A percentile compares a stretch with the other conserved stretches of the same genome.
Conservation (phyloP, 2,329 filamentous ascomycete genomes). For the Aureobasidium pullulans region DNA sequence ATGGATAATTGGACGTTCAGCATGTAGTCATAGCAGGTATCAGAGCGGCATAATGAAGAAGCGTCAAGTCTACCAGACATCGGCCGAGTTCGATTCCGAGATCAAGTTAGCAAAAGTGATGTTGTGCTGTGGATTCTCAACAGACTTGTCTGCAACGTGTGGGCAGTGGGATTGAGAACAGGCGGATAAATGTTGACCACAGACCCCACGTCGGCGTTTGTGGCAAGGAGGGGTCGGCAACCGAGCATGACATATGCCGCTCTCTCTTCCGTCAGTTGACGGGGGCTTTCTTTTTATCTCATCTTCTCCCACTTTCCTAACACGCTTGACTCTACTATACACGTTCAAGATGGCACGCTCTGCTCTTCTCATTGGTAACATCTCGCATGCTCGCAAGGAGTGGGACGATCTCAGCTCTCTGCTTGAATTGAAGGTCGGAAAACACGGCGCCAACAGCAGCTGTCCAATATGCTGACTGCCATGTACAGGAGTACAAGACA, state of each 20-base stretch:
- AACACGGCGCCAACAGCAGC: background rate
- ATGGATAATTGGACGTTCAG: conserved; percentile 28
- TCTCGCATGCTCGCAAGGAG: conserved; percentile 39
- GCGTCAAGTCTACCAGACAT: too few relatives aligned
- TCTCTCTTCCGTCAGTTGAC: background rate
- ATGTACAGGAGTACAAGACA: conserved; percentile 42
- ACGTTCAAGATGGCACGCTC: conserved; percentile 14
- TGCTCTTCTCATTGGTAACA: conserved; percentile 39
- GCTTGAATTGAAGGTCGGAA: conserved; percentile 25
- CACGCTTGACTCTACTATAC: background rate
- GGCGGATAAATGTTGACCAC: background rate
- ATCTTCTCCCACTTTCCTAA: background rate
- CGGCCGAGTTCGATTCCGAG: too few relatives aligned
- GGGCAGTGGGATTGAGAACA: too few relatives aligned
- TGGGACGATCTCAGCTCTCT: conserved; percentile 35
- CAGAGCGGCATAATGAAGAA: too few relatives aligned
- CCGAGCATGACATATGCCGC: background rate
- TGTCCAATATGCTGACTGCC: background rate
- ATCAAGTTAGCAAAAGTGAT: background rate
- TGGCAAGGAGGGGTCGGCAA: background rate
- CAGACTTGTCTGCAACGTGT: background rate
- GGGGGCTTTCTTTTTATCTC: background rate
- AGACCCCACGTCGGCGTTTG: background rate
- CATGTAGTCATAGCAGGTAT: background rate
- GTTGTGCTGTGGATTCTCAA: background rate